Evolutionary conservation across 148 eudicot species (phyloP), one percentile per base, ranked within the genome.

Genomic region (Cornus kousa): DNA sequence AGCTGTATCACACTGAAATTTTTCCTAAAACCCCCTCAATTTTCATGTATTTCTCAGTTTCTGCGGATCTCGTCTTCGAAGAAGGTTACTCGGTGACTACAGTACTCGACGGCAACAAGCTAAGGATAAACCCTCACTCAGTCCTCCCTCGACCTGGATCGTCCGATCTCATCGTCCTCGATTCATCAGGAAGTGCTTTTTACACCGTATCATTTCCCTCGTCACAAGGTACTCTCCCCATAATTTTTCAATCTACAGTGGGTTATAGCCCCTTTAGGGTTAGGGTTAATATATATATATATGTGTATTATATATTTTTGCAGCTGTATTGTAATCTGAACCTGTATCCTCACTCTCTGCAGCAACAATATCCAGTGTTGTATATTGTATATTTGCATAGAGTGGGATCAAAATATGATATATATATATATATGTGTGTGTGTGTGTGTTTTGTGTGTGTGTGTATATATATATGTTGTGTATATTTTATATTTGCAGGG

Each of bases 41-140:
- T 55, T 73, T 33, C 7, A 19, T 4, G 0, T 62, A 32, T 67
- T 82, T 80, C 37, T 3, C 77, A 87, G 84, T 68, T 14, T 80
- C 68, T 35, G 87, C 79, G 19, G 73, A 76, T 73, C 60, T 83
- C 32, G 68, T 90, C 31, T 86, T 78, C 71, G 97, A 93, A 83
- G 93, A 90, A 7, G 97, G 95, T 73, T 93, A 93, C 83, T 80
- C 88, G 40, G 95, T 91, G 17, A 85, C 69, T 78, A 93, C 93
- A 68, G 82, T 93, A 22, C 14, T 93, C 65, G 87, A 91, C 80
- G 95, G 95, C 75, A 67, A 93, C 80, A 88, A 91, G 74, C 31
- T 81, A 12, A 24, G 78, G 0, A 53, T 93, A 11, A 87, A 83
- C 72, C 97, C 97, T 48, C 80, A 85, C 35, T 86, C 86, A 2